These are phyloP conservation scores for Phanerochaete sordida DNA, from an alignment of 768 basidiomycete species.

Conservation along the genomic window DNA sequence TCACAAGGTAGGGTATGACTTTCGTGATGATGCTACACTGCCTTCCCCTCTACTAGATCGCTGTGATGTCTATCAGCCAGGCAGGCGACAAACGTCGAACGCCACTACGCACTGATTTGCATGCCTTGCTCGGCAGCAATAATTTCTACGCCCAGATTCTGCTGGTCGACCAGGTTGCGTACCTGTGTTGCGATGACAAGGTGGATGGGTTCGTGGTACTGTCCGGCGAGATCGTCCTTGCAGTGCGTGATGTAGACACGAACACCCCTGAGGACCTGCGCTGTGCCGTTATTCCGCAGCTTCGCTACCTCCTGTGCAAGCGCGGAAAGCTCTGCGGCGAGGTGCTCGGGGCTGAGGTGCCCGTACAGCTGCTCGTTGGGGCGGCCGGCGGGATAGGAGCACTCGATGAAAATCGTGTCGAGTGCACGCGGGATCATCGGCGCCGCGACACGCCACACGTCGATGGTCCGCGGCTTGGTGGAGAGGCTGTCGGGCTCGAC, in stretches of 20 bases:
- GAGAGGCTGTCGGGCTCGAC: constrained; percentile 83
- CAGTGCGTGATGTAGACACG: constrained; percentile 83
- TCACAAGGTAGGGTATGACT: background rate
- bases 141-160: constrained; percentile 68
- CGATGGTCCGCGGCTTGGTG: constrained; percentile 51
- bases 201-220: constrained; percentile 47
- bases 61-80: background rate
- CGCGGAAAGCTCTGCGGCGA: constrained; percentile 67
- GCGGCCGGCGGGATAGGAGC: constrained; percentile 80
- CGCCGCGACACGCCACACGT: constrained; percentile 83
- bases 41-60: background rate
- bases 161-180: constrained; percentile 51
- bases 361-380: constrained; percentile 71
- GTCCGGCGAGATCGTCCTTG: constrained; percentile 66
- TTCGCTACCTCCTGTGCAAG: constrained; percentile 69
- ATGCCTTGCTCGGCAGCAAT: constrained; percentile 76
- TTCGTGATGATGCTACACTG: background rate
- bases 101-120: constrained; percentile 60
- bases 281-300: constrained; percentile 38
- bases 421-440: constrained; percentile 67
- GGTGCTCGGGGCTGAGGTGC: constrained; percentile 79
- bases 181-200: constrained; percentile 77
- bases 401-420: constrained; percentile 89
- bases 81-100: background rate
- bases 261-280: constrained; percentile 53